Percentiles rank a stretch among this genome's conserved stretches.
Evolutionary conservation across 345 rosid genomes (phyloP).

Genomic region (Eucalyptus victrix): DNA sequence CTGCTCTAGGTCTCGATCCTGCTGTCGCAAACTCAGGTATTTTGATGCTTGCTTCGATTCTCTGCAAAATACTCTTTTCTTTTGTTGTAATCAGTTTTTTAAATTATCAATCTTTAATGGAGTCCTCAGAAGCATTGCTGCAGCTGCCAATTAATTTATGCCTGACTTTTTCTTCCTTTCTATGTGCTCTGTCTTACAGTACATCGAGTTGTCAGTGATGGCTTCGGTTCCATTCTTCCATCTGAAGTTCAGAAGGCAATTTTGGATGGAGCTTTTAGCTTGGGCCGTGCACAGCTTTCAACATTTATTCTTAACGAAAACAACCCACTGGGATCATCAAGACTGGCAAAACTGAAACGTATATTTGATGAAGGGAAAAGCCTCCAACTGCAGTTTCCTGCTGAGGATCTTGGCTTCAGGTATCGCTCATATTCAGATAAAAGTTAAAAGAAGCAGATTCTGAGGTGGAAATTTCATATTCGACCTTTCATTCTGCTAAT

Average conservation of each 20-base stretch:
- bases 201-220: constrained; percentile 43
- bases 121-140: neutral
- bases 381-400: constrained; percentile 95
- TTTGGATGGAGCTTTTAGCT: constrained; percentile 62
- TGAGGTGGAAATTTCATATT: neutral
- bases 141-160: neutral
- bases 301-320: constrained; percentile 55
- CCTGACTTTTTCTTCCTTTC: neutral
- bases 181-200: constrained; percentile 18
- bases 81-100: neutral
- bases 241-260: constrained; percentile 55
- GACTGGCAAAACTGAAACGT: constrained; percentile 57
- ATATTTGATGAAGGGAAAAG: constrained; percentile 87
- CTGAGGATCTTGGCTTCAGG: constrained; percentile 99
- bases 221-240: constrained; percentile 59
- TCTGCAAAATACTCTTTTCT: neutral
- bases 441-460: neutral
- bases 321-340: constrained; percentile 67
- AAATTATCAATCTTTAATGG: neutral
- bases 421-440: constrained; percentile 1
- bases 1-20: constrained; percentile 84
- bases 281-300: constrained; percentile 91
- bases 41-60: neutral
- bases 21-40: constrained; percentile 67
- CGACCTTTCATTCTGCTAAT: neutral